Percentiles rank a stretch among this genome's conserved stretches.
Evolutionary conservation across 2,329 filamentous ascomycete species (phyloP).

Genomic region (Polychaeton citri): DNA sequence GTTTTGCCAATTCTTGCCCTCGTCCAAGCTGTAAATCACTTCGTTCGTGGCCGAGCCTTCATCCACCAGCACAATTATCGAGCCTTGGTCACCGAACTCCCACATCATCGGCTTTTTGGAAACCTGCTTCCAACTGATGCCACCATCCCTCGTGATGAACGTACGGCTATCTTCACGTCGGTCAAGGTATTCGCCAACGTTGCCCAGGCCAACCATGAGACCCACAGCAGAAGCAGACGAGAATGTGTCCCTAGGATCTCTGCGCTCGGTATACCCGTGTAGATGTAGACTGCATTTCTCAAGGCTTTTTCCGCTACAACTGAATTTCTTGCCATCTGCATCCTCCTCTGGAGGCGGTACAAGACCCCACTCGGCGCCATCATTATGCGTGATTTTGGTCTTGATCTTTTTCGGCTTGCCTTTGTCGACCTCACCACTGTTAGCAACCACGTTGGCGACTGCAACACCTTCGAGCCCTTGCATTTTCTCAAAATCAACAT

Average conservation of each 20-base stretch:
- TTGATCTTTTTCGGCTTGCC: conserved; percentile 66
- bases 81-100: conserved; percentile 93
- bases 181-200: conserved; percentile 64
- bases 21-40: conserved; percentile 65
- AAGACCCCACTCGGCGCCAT: conserved; percentile 75
- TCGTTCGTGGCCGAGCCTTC: conserved; percentile 53
- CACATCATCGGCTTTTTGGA: conserved; percentile 84
- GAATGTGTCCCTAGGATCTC: conserved; percentile 70
- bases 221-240: conserved; percentile 81
- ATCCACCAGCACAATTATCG: conserved; percentile 76
- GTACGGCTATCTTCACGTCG: conserved; percentile 64
- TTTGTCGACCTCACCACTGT: conserved; percentile 49
- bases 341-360: conserved; percentile 61
- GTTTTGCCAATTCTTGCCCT: conserved; percentile 66
- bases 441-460: conserved; percentile 73
- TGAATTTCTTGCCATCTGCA: conserved; percentile 54
- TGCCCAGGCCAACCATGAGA: conserved; percentile 81
- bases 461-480: conserved; percentile 80
- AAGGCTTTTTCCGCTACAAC: conserved; percentile 47
- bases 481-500: conserved; percentile 95
- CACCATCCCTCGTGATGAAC: conserved; percentile 84
- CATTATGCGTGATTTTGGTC: conserved; percentile 91
- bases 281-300: conserved; percentile 76
- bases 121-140: conserved; percentile 71
- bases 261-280: conserved; percentile 87